Base-by-base conservation (phyloP, 331 rosid genomes). In the Telfairia occidentalis region DNA sequence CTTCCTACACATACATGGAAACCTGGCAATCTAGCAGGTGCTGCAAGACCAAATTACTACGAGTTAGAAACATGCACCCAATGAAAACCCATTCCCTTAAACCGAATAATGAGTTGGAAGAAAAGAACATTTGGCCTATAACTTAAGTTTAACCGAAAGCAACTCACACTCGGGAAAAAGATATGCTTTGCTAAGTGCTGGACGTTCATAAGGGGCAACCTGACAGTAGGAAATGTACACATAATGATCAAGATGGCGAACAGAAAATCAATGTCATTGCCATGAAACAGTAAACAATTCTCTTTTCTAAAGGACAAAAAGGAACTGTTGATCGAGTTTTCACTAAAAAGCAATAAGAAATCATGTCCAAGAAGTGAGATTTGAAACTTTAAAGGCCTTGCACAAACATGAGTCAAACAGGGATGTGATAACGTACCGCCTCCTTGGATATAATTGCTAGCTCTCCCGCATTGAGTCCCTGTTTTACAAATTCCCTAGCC, bases 181-280 rank as follows among this genome's bases (percentile, higher is more conserved):
- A 85, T 95, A 90, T 40, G 92, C 97, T 84, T 95, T 95, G 96
- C 99, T 92, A 26, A 95, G 96, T 43, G 99, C 97, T 79, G 99
- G 99, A 79, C 99, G 99, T 79, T 95, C 97, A 70, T 95, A 95
- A 23, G 99, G 99, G 66, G 97, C 96, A 13, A 92, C 99, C 99
- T 95, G 83, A n/a, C 15, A 50, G 64, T 35, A 74, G 42, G 43
- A 35, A 70, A 43, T 28, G 6, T 0, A 7, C 73, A 66, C 50
- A 43, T 21, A 65, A 21, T 11, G 50, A 73, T 73, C 43, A 78
- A 82, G 75, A 78, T 64, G 30, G 7, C 34, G 52, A 53, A n/a
- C 55, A 58, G 45, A 63, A 37, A 8, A 21, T 24, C 42, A n/a
- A 24, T 21, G 37, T 5, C 54, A 24, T 66, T 7, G 34, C 21